Base-by-base conservation (phyloP, 1,284 basidiomycete species). In the Paramarasmius palmivorus region DNA sequence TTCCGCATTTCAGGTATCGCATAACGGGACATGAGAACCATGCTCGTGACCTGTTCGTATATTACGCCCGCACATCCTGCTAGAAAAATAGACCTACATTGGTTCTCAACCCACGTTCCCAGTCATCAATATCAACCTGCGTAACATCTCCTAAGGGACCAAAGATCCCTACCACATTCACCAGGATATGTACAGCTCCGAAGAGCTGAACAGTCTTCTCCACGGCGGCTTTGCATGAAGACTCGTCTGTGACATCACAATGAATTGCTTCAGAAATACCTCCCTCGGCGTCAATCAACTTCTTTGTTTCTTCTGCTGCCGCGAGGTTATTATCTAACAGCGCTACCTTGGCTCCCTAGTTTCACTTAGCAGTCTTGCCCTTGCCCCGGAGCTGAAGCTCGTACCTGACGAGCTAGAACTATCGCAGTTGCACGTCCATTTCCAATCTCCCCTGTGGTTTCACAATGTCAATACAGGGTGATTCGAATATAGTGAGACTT, bases 1-100 rank as follows among this genome's bases (percentile, higher is more conserved):
- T 59, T 60, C 3, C 46, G 51, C 59, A 60, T 60, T 35, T 60
- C 59, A 3, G 57, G 57, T 12, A 60, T 60, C 4, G 57, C 57
- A 15, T 36, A 55, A 5, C 59, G 52, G 1, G 59, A 59, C 59
- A 60, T 60, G 42, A 60, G 52, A 14, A 60, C 59, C 59, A 60
- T 59, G 15, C 57, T 59, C 12, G 57, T 60, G 7, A 60, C 59
- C 59, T 60, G 19, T 37, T 25, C 14, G 10, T 14, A 22, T 22
- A 51, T n/a, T n/a, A n/a, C n/a, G n/a, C n/a, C n/a, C n/a, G n/a
- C n/a, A n/a, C n/a, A n/a, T n/a, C n/a, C n/a, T n/a, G n/a, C 1
- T 2, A 49, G 14, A 10, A 34, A n/a, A 12, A 3, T 44, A 19
- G 15, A 26, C 54, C 47, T 40, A 55, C 59, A 34, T 60, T 60